These are phyloP conservation scores for Entoloma clypeatum DNA, from an alignment of 1,284 basidiomycete species.

Conservation along the genomic window DNA sequence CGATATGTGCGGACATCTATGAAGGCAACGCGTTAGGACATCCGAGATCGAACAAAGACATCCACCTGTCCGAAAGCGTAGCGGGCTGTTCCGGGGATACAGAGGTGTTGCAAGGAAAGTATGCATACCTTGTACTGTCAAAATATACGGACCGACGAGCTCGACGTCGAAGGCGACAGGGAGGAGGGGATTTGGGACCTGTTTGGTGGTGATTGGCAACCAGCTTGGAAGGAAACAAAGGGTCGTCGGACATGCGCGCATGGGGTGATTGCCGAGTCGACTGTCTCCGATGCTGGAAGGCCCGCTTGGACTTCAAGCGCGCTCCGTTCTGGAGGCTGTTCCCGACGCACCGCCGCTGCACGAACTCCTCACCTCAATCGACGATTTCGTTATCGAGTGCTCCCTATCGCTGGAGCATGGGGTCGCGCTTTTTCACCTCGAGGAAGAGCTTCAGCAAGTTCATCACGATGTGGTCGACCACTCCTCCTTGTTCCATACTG, in stretches of 20 bases:
- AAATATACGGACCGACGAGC: slow-evolving; percentile 27
- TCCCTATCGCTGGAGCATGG: slow-evolving; percentile 43
- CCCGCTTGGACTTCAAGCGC: slow-evolving; percentile 46
- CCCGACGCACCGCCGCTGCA: slow-evolving; percentile 36
- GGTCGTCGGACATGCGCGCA: too few relatives aligned
- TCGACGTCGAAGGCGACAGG: slow-evolving; percentile 30
- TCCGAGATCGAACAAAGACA: slow-evolving; percentile 25
- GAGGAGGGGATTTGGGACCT: slow-evolving; percentile 16
- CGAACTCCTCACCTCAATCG: slow-evolving; percentile 46
- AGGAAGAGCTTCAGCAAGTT: slow-evolving; percentile 63
- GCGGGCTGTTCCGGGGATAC: slow-evolving; percentile 7
- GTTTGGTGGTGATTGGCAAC: slow-evolving; percentile 27
- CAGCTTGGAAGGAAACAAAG: slow-evolving; percentile 21
- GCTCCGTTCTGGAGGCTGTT: slow-evolving; percentile 46
- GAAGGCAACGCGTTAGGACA: slow-evolving; percentile 30
- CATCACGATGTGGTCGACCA: slow-evolving; percentile 63
- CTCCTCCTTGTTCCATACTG: slow-evolving; percentile 53
- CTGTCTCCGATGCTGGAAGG: slow-evolving; percentile 13
- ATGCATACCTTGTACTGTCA: slow-evolving; percentile 23
- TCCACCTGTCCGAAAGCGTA: slow-evolving; percentile 20
- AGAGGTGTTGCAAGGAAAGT: background rate
- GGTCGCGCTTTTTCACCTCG: slow-evolving; percentile 45
- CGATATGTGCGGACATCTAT: slow-evolving; percentile 78
- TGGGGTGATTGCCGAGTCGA: slow-evolving; percentile 5
- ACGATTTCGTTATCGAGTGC: slow-evolving; percentile 51